Evolutionary conservation across 106 monocot genomes (phyloP).

Genomic region (Cymbidium sinense): DNA sequence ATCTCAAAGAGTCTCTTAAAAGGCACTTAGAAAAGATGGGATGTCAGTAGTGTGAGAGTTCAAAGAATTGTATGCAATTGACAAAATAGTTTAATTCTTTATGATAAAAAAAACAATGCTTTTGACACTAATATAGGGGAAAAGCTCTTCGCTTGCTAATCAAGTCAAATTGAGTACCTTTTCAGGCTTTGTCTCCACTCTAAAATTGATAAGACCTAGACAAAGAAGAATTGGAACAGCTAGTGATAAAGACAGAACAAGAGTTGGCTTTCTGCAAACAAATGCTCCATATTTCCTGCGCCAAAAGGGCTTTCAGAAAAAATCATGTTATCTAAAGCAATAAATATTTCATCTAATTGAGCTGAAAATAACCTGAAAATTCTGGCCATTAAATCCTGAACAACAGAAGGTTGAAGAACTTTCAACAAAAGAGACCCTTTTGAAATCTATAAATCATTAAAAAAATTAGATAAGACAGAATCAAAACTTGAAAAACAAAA

Average conservation of each 20-base stretch:
- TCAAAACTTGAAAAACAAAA: neutral
- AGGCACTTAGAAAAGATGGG: too few relatives aligned
- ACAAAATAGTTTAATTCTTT: neutral
- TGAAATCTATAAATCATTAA: neutral
- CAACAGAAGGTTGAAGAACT: slow-evolving; percentile 34
- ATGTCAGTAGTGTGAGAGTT: too few relatives aligned
- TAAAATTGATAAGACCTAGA: slow-evolving; percentile 66
- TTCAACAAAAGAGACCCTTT: slow-evolving; percentile 11
- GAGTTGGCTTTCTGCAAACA: slow-evolving; percentile 59
- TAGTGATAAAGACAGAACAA: slow-evolving; percentile 64
- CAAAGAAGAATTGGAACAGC: slow-evolving; percentile 71
- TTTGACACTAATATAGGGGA: neutral
- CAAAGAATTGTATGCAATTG: neutral
- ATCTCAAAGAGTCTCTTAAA: too few relatives aligned
- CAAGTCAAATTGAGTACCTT: slow-evolving; percentile 47
- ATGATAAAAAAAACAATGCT: neutral
- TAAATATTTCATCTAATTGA: neutral
- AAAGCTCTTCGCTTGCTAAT: neutral
- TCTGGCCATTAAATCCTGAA: slow-evolving; percentile 58
- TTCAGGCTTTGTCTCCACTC: slow-evolving; percentile 85
- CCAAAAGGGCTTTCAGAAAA: slow-evolving; percentile 3
- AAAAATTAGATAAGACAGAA: neutral
- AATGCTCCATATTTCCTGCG: slow-evolving; percentile 72
- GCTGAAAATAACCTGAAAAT: slow-evolving; percentile 60
- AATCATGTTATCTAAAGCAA: slow-evolving; percentile 1